phyloP scores from a whole-genome alignment of 1,139 yeast species.

The Blastobotrys malaysiensis region DNA sequence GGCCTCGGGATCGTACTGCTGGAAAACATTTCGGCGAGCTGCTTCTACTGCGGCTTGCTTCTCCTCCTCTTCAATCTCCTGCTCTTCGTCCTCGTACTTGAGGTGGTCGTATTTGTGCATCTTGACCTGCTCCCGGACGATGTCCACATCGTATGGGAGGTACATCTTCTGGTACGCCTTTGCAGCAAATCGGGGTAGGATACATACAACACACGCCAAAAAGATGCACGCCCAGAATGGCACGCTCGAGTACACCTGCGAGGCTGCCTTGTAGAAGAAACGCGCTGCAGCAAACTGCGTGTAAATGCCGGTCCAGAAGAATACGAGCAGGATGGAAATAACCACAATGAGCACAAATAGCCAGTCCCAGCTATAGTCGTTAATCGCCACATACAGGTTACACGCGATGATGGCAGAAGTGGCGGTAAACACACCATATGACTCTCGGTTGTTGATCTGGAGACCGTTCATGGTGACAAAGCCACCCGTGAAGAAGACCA shows the following conservation, averaged over 20 bases:
- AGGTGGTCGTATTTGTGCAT: conserved; percentile 17
- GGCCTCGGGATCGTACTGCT: conserved; percentile 2
- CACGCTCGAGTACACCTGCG: conserved; percentile 64
- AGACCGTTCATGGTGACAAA: conserved; percentile 60
- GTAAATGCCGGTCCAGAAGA: conserved; percentile 93
- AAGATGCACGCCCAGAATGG: conserved; percentile 78
- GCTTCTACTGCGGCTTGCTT: not conserved
- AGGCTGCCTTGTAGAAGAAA: conserved; percentile 76
- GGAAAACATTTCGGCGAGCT: conserved; percentile 3
- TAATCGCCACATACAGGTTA: conserved; percentile 70
- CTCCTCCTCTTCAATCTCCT: conserved; percentile 8
- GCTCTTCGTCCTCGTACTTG: conserved; percentile 7
- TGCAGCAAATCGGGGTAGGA: conserved; percentile 68
- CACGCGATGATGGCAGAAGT: conserved; percentile 77
- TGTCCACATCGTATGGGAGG: conserved; percentile 75
- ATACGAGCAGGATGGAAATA: conserved; percentile 63
- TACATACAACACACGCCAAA: conserved; percentile 63
- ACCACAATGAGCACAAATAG: conserved; percentile 58
- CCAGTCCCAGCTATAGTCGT: conserved; percentile 96
- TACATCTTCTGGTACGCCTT: conserved; percentile 58
- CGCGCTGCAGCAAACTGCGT: conserved; percentile 54
- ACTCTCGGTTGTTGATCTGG: conserved; percentile 72
- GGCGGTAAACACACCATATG: conserved; percentile 77
- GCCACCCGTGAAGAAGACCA: conserved; percentile 52
- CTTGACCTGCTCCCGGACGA: conserved; percentile 60